A percentile compares a stretch with the other conserved stretches of the same genome.
Conservation (phyloP, 345 rosid species). For the Eucalyptus cladocalyx region DNA sequence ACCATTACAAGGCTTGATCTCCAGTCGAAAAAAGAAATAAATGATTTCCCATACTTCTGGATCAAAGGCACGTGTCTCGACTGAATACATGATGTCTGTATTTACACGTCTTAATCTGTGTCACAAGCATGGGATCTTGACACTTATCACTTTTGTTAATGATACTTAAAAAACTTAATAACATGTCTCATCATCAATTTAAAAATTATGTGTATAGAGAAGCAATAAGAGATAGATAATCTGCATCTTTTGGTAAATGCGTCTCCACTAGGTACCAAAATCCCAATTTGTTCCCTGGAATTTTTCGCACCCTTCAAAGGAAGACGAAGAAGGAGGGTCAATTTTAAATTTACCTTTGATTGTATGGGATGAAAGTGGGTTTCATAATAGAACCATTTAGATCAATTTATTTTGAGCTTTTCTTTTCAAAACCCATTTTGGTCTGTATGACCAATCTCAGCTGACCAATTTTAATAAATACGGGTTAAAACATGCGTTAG, state of each 20-base stretch:
- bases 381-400: not conserved
- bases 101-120: not conserved
- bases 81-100: not conserved
- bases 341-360: not conserved
- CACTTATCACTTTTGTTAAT: not conserved
- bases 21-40: not conserved
- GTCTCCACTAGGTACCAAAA: not conserved
- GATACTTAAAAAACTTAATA: not conserved
- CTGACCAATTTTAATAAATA: too few species aligned
- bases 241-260: not conserved
- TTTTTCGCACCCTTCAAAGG: not conserved
- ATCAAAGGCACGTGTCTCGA: not conserved
- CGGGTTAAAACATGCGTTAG: not conserved
- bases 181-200: not conserved
- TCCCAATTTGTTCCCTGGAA: not conserved
- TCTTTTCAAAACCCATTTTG: not conserved
- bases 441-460: too few species aligned
- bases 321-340: not conserved
- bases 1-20: not conserved
- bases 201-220: not conserved
- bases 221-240: not conserved
- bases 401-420: not conserved
- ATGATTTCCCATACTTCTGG: not conserved
- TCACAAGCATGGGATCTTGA: not conserved
- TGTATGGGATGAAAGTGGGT: not conserved